A percentile compares a stretch with the other conserved stretches of the same genome.
Evolutionary conservation across 345 rosid genomes (phyloP).

Genomic region (Aquilaria malaccensis): DNA sequence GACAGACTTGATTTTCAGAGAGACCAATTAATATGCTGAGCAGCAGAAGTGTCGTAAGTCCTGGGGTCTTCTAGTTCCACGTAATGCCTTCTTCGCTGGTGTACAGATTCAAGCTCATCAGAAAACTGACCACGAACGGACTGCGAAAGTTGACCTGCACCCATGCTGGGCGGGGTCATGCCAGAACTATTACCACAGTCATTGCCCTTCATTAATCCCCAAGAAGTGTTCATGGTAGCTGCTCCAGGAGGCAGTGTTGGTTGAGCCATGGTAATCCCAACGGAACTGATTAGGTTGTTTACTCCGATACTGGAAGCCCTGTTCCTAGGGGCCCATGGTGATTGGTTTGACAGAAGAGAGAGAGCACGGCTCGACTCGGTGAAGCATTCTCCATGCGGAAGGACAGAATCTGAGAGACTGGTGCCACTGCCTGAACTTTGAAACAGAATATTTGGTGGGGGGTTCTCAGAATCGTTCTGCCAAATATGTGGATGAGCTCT

Average conservation of each 20-base stretch:
- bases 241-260: conserved; percentile 39
- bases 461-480: conserved; percentile 23
- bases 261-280: conserved; percentile 39
- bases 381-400: conserved; percentile 56
- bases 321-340: conserved; percentile 31
- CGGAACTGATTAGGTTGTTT: conserved; percentile 24
- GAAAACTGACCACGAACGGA: conserved; percentile 26
- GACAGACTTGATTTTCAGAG: conserved; percentile 20
- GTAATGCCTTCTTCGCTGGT: conserved; percentile 46
- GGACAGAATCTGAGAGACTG: conserved; percentile 39
- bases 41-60: conserved; percentile 38
- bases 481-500: conserved; percentile 6
- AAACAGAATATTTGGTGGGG: conserved; percentile 33
- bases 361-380: conserved; percentile 82
- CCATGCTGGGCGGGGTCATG: conserved; percentile 39
- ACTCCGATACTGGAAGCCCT: conserved; percentile 22
- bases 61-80: conserved; percentile 50
- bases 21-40: conserved; percentile 65
- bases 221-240: conserved; percentile 33
- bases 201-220: conserved; percentile 41
- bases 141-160: conserved; percentile 12
- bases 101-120: conserved; percentile 45
- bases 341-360: conserved; percentile 99
- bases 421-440: conserved; percentile 43
- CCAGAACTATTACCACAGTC: conserved; percentile 26